Evolutionary conservation across 2,329 filamentous ascomycete genomes (phyloP).

Genomic region (Penicillium freii): DNA sequence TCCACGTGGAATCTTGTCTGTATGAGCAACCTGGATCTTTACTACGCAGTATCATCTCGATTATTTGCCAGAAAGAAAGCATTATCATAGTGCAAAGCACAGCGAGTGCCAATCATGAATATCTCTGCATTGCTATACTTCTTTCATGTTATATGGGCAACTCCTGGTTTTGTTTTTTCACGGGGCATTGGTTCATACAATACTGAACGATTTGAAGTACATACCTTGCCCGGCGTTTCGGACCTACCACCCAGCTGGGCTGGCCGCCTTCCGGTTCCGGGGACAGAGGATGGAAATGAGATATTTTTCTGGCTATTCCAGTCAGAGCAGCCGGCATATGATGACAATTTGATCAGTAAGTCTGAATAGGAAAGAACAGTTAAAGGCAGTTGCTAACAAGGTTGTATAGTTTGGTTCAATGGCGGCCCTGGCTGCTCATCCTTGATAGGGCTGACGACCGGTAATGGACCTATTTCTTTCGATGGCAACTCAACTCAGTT

Average conservation of each 20-base stretch:
- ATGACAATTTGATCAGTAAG: conserved; percentile 38
- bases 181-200: background rate
- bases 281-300: conserved; percentile 27
- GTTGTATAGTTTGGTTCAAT: conserved; percentile 37
- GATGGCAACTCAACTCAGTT: conserved; percentile 28
- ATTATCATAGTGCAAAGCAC: background rate
- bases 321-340: conserved; percentile 29
- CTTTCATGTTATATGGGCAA: conserved; percentile 21
- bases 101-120: conserved; percentile 18
- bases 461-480: conserved; percentile 37
- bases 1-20: background rate
- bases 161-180: conserved; percentile 13
- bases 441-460: conserved; percentile 33
- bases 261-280: conserved; percentile 34
- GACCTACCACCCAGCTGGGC: conserved; percentile 36
- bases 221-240: conserved; percentile 30
- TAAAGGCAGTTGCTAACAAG: background rate
- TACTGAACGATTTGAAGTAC: conserved; percentile 29
- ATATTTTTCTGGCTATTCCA: conserved; percentile 42
- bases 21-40: background rate
- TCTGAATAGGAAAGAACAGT: background rate
- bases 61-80: background rate
- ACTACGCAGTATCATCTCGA: background rate
- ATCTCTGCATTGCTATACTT: conserved; percentile 22
- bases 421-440: conserved; percentile 40